These are phyloP conservation scores for Dissoconium aciculare DNA, from an alignment of 2,329 filamentous ascomycete species.

Conservation along the genomic window DNA sequence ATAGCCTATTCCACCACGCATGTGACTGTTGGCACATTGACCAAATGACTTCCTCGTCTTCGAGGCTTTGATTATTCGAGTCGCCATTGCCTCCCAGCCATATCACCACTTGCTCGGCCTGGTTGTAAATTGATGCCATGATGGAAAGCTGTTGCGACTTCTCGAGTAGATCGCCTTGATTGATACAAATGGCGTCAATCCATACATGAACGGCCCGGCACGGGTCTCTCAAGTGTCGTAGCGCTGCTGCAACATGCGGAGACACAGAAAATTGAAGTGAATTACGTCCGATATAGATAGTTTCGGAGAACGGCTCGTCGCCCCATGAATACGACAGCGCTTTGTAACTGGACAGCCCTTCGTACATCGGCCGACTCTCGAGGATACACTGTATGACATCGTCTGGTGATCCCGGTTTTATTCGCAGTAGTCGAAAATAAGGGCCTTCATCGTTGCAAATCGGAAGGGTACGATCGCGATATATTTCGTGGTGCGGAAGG, in stretches of 20 bases:
- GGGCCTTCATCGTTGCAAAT: neutral
- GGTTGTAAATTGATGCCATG: constrained; percentile 21
- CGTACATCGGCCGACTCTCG: neutral
- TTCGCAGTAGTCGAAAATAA: neutral
- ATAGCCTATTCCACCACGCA: neutral
- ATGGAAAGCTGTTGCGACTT: constrained; percentile 19
- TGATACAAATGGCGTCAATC: constrained; percentile 18
- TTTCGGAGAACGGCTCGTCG: neutral
- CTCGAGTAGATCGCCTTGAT: constrained; percentile 19
- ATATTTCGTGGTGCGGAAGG: neutral
- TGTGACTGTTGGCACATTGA: neutral
- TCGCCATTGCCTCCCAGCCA: constrained; percentile 14
- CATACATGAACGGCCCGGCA: constrained; percentile 1
- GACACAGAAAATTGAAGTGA: neutral
- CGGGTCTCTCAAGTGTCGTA: neutral
- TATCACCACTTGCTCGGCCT: constrained; percentile 8
- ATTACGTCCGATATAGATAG: neutral
- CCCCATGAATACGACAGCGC: neutral
- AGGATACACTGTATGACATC: neutral
- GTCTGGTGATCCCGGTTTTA: neutral
- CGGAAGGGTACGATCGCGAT: neutral
- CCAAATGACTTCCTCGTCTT: neutral
- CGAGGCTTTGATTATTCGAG: neutral
- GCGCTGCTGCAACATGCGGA: neutral
- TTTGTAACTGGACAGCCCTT: neutral